phyloP scores from a whole-genome alignment of 176 grass and related monocot genomes.

The Olyra latifolia region DNA sequence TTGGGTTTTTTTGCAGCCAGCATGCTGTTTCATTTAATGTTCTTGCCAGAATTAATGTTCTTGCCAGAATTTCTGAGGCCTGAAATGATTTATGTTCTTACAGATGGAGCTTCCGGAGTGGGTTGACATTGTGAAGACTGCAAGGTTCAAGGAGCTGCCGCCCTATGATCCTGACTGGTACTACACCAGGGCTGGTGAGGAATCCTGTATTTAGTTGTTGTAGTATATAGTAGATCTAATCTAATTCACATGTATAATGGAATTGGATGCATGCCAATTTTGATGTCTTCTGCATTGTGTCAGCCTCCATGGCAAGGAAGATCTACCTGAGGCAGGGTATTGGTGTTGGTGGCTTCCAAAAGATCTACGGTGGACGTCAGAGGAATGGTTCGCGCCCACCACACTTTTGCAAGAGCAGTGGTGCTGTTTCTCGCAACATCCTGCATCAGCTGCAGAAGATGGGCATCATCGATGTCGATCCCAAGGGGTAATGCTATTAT shows the following conservation, averaged over 20 bases:
- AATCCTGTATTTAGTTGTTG: not conserved
- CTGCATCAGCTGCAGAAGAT: constrained; percentile 65
- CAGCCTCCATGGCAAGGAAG: constrained; percentile 75
- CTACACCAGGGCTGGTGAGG: constrained; percentile 73
- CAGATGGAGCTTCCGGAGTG: constrained; percentile 83
- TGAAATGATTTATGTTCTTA: not conserved
- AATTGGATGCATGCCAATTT: not conserved
- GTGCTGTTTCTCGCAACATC: constrained; percentile 72
- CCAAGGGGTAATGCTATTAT: constrained; percentile 57
- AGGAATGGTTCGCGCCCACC: constrained; percentile 59
- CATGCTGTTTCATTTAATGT: not conserved
- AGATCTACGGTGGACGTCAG: constrained; percentile 71
- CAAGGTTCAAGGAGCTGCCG: constrained; percentile 76
- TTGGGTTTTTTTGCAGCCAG: not conserved
- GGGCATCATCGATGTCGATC: constrained; percentile 65
- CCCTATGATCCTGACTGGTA: constrained; percentile 77
- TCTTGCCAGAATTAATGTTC: too few species aligned
- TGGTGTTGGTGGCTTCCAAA: constrained; percentile 78
- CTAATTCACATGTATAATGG: too few species aligned
- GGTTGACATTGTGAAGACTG: constrained; percentile 86
- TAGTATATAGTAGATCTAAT: not conserved
- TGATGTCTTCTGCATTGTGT: not conserved
- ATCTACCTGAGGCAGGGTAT: constrained; percentile 82
- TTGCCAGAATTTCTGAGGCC: not conserved
- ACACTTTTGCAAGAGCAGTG: constrained; percentile 81